phyloP scores from a whole-genome alignment of 306 rosid genomes.

The Vigna angularis region DNA sequence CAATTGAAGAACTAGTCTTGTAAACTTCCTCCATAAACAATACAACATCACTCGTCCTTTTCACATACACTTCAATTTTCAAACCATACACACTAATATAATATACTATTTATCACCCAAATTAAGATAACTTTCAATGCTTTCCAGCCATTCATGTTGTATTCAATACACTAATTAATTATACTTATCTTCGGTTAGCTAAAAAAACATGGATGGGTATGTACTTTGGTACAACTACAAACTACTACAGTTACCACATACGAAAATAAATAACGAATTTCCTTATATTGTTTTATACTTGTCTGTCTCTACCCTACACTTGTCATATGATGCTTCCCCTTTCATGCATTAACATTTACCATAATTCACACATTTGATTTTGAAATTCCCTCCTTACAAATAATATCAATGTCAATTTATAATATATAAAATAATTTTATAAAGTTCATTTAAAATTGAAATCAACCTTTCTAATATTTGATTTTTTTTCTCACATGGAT shows the following conservation, averaged over 20 bases:
- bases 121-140: background rate
- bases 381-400: too few relatives aligned
- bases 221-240: slow-evolving; percentile 27
- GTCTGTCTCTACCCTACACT: slow-evolving; percentile 64
- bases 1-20: slow-evolving; percentile 43
- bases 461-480: too few relatives aligned
- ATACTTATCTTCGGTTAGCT: background rate
- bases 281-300: slow-evolving; percentile 60
- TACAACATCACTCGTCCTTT: slow-evolving; percentile 43
- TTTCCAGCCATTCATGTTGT: slow-evolving; percentile 19
- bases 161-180: background rate
- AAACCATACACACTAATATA: background rate
- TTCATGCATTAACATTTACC: slow-evolving; percentile 44
- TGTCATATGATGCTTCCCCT: slow-evolving; percentile 50
- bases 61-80: slow-evolving; percentile 48
- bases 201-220: too few relatives aligned
- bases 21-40: slow-evolving; percentile 48
- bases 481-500: too few relatives aligned
- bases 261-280: slow-evolving; percentile 23
- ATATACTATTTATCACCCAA: too few relatives aligned
- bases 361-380: background rate
- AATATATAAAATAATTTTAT: too few relatives aligned
- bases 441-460: too few relatives aligned
- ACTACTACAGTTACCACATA: background rate
- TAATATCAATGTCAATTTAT: too few relatives aligned